These are phyloP conservation scores for Hypericum androsaemum DNA, from an alignment of 345 rosid species.

Conservation along the genomic window DNA sequence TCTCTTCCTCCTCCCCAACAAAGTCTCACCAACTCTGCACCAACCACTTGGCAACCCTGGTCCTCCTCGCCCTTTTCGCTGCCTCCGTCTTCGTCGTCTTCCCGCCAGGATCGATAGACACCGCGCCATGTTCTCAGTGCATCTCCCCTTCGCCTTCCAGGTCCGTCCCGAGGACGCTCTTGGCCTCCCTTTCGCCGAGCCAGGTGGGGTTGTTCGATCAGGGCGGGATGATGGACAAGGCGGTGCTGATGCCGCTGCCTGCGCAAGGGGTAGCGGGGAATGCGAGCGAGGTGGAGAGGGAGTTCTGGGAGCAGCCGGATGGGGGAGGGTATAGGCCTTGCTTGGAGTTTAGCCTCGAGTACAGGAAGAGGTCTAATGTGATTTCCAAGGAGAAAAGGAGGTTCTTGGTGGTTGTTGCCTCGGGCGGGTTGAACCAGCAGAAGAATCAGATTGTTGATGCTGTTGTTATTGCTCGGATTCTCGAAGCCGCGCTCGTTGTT, in stretches of 20 bases:
- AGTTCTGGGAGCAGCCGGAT: constrained; percentile 61
- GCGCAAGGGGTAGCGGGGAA: constrained; percentile 31
- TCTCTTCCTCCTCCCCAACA: constrained; percentile 19
- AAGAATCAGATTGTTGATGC: constrained; percentile 66
- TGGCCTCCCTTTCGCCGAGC: constrained; percentile 32
- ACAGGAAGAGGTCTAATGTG: constrained; percentile 33
- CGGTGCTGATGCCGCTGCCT: constrained; percentile 38
- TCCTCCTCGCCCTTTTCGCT: constrained; percentile 22
- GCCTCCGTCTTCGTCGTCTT: constrained; percentile 17
- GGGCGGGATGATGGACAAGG: constrained; percentile 14
- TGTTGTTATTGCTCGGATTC: constrained; percentile 66
- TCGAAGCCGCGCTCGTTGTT: constrained; percentile 61
- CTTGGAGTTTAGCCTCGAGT: constrained; percentile 45
- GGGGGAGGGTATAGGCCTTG: constrained; percentile 58
- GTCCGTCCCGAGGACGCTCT: constrained; percentile 17
- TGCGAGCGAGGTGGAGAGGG: constrained; percentile 40
- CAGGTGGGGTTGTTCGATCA: neutral
- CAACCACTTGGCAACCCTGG: constrained; percentile 1
- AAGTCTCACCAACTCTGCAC: constrained; percentile 16
- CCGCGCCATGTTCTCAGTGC: too few species aligned
- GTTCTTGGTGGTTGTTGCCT: constrained; percentile 59
- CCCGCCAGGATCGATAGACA: neutral
- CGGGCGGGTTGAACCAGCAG: constrained; percentile 69
- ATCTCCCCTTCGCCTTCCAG: constrained; percentile 14
- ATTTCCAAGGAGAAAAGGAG: constrained; percentile 49